A percentile compares a stretch with the other conserved stretches of the same genome.
These are phyloP conservation scores for Phytopythium boreale DNA, from an alignment of 352 stramenopile genomes.

Conservation along the genomic window DNA sequence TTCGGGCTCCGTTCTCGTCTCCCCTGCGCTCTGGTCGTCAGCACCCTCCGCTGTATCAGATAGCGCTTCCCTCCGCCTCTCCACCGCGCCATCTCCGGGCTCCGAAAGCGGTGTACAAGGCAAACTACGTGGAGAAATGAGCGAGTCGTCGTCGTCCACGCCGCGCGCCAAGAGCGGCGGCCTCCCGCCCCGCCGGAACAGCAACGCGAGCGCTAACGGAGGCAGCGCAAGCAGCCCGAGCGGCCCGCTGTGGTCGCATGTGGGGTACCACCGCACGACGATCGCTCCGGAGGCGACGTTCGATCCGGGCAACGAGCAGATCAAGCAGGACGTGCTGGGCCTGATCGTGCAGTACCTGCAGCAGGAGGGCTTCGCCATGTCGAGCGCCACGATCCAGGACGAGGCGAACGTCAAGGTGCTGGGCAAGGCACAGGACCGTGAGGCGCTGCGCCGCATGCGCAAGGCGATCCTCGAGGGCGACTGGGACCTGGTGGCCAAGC, in stretches of 20 bases:
- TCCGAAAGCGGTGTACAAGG: neutral
- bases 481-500: slow-evolving; percentile 84
- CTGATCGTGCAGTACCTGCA: slow-evolving; percentile 89
- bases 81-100: neutral
- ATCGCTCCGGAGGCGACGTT: slow-evolving; percentile 82
- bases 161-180: neutral
- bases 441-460: slow-evolving; percentile 68
- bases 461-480: slow-evolving; percentile 80
- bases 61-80: neutral
- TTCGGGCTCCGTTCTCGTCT: neutral
- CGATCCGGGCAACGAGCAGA: slow-evolving; percentile 61
- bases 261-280: slow-evolving; percentile 81
- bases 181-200: slow-evolving; percentile 1
- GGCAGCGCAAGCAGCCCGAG: neutral
- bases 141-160: slow-evolving; percentile 4
- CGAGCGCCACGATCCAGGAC: slow-evolving; percentile 84
- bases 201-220: neutral
- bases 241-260: slow-evolving; percentile 55
- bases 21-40: neutral
- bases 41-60: neutral
- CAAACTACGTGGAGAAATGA: neutral
- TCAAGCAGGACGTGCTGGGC: slow-evolving; percentile 78
- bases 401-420: slow-evolving; percentile 84
- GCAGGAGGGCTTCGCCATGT: slow-evolving; percentile 73
- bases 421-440: slow-evolving; percentile 66